Evolutionary conservation across 352 stramenopile species (phyloP), one percentile per base, ranked within the genome.

Genomic region (Achlya hypogyna): DNA sequence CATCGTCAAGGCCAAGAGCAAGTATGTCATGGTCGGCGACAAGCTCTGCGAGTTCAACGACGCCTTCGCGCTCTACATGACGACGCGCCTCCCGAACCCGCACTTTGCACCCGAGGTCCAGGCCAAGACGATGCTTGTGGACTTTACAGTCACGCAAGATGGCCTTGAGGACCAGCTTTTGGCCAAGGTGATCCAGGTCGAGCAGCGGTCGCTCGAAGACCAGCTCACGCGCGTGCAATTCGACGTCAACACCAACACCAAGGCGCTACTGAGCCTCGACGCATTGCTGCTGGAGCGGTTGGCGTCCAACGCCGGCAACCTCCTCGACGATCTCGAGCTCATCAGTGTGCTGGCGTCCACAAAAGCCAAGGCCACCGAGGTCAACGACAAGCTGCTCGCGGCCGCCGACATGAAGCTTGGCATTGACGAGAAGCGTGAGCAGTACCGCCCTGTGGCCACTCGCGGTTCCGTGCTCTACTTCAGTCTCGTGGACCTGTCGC

Each of bases 121-220:
- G 31, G 81, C 79, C 5, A 77, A 79, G 0, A 81, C 79, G 16
- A 78, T 85, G 64, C 73, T 90, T 20, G 81, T 97, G 14, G 88
- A 97, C 64, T 97, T 97, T 65, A 97, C 89, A 0, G 90, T 97
- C 20, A 97, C 90, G 20, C 82, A 93, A 69, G 82, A 86, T 53
- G 91, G 90, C 3, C 70, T 97, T 0, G 90, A 97, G 60, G 91
- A 97, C 69, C 91, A 97, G 64, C 72, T 97, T 4, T 73, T 97
- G 0, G 89, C 86, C 12, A 75, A 86, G n/a, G 88, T 97, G 22
- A 97, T 97, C 59, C 84, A 92, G 54, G 89, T 96, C 62, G 90
- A 98, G 60, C 89, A 97, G 59, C 84, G 78, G 35, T 91, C 78
- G 9, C 76, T 97, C 0, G 90, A 97, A 71, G 90, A 97, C 65